Percentiles rank a stretch among this genome's conserved stretches.
Evolutionary conservation across 805 yeast genomes (phyloP).

Genomic region (Teunomyces pallodes): DNA sequence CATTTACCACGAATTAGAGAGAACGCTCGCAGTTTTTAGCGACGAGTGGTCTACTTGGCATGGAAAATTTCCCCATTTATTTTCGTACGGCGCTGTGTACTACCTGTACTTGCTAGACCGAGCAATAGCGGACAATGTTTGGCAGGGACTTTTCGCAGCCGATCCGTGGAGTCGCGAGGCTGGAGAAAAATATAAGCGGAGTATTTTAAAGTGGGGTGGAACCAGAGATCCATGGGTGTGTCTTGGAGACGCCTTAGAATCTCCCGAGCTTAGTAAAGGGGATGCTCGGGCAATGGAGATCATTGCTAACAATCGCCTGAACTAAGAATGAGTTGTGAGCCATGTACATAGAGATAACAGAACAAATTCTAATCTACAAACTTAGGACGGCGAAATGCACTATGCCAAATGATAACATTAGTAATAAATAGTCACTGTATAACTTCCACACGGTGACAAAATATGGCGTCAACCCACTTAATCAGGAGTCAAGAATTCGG

Average conservation of each 20-base stretch:
- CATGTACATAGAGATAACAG: neutral
- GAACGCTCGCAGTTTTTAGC: slow-evolving; percentile 56
- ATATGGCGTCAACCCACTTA: no score
- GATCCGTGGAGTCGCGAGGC: slow-evolving; percentile 69
- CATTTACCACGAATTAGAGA: slow-evolving; percentile 67
- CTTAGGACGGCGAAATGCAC: neutral
- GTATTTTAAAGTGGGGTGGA: slow-evolving; percentile 91
- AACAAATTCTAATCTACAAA: neutral
- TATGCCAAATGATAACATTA: no score
- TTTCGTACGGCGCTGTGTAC: slow-evolving; percentile 91
- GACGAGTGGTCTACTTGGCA: slow-evolving; percentile 82
- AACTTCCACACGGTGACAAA: no score
- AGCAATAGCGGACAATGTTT: slow-evolving; percentile 84
- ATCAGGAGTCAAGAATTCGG: no score
- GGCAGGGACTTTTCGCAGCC: slow-evolving; percentile 66
- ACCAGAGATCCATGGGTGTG: slow-evolving; percentile 85
- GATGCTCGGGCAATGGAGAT: slow-evolving; percentile 67
- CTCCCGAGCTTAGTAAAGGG: slow-evolving; percentile 59
- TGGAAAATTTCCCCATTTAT: slow-evolving; percentile 89
- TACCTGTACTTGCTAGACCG: slow-evolving; percentile 89
- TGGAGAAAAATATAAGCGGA: slow-evolving; percentile 72
- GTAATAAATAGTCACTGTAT: no score
- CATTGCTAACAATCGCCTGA: slow-evolving; percentile 13
- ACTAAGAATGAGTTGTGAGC: neutral
- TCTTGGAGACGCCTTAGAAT: slow-evolving; percentile 73